Base-by-base conservation (phyloP, 2,329 filamentous ascomycete genomes). In the Hypoxylon sp. region DNA sequence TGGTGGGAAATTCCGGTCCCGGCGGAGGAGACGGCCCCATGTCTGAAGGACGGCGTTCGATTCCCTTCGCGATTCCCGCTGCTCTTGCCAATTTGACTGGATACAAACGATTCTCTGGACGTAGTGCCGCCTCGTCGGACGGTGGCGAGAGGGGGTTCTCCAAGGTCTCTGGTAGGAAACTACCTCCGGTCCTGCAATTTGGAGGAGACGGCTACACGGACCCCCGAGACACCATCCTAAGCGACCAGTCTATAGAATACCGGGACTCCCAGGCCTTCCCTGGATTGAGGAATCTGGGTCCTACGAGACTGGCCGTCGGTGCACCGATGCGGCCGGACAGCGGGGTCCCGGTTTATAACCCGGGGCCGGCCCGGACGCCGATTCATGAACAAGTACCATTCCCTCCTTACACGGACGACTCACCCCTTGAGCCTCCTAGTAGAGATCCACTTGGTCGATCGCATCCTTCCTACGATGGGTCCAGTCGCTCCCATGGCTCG, bases 151-250 rank as follows among this genome's bases (percentile, higher is more conserved):
- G 81, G 64, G 86, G 87, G 0, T 91, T 91, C 74, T 85, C 89
- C 66, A 85, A 87, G 28, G 84, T 91, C 1, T 89, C 88, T 4
- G 89, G 89, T 65, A 84, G 84, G 71, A 91, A 90, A 72, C 75
- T 91, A 60, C 85, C 86, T 2, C 87, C 89, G 1, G 88, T 90
- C 8, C 77, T 91, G 36, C 82, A 87, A 62, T 81, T 81, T 48
- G 88, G 88, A 12, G 88, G 88, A 4, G 88, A 90, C 72, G 88
- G 88, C 1, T 90, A 87, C 75, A 82, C 82, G 18, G 86, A 87
- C 71, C 79, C 72, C 70, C 80, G 75, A 58, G 75, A 73, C 42
- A 80, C 75, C 51, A 75, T 80, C 49, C 76, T 83, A 70, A 87
- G 84, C 70, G 81, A 80, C 32, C 78, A 78, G 49, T 86, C 85